Conservation (phyloP, 75 land plant genomes). For the Adiantum capillusveneris region DNA sequence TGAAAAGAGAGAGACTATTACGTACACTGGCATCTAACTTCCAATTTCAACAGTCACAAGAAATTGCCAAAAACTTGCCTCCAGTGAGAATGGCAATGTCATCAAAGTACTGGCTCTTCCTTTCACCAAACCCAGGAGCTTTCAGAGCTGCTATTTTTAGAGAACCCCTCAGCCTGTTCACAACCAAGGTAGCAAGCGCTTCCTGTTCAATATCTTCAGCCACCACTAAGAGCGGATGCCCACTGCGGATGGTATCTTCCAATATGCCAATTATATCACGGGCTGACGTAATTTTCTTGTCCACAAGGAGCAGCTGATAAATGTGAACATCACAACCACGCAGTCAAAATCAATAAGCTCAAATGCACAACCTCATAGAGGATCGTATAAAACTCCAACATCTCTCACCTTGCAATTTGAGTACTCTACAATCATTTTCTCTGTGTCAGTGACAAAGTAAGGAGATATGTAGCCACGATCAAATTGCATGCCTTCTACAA, state of each 20-base stretch:
- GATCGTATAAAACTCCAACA: conserved; percentile 6
- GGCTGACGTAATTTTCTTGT: conserved; percentile 71
- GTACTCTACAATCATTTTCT: conserved; percentile 65
- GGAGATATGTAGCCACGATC: conserved; percentile 91
- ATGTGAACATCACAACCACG: neutral
- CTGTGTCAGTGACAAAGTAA: conserved; percentile 74
- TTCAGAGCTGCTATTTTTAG: conserved; percentile 77
- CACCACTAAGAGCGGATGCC: conserved; percentile 66
- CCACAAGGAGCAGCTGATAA: conserved; percentile 68
- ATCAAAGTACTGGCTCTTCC: conserved; percentile 78
- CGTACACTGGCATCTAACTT: neutral
- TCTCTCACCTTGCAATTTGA: conserved; percentile 57
- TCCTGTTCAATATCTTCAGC: conserved; percentile 84
- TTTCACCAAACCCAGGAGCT: conserved; percentile 88
- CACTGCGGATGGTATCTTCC: conserved; percentile 68
- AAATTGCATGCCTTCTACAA: conserved; percentile 92
- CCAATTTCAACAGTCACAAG: neutral
- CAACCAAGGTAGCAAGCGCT: conserved; percentile 67
- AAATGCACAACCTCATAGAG: neutral
- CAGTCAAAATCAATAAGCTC: neutral
- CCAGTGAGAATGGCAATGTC: conserved; percentile 82
- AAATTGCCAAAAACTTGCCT: conserved; percentile 30
- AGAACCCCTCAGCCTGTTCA: conserved; percentile 62
- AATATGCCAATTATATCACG: conserved; percentile 70
- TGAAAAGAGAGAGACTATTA: conserved; percentile 12